phyloP scores from a whole-genome alignment of 352 stramenopile species.

The Albugo candida region DNA sequence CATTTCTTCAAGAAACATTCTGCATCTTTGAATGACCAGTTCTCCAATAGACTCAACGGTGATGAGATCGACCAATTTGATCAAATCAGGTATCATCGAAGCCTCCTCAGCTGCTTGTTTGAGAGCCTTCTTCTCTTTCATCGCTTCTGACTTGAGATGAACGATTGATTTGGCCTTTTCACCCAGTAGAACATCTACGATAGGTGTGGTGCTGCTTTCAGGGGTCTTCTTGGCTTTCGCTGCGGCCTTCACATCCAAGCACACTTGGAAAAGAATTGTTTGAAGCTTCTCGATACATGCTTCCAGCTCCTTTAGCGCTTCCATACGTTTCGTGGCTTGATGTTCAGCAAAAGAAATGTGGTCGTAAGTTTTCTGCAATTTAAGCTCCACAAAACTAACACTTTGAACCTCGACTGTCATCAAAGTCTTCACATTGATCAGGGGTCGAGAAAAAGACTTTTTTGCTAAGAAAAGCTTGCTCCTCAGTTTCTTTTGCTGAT shows the following conservation, averaged over 20 bases:
- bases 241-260: conserved; percentile 57
- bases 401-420: conserved; percentile 69
- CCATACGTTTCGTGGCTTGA: conserved; percentile 63
- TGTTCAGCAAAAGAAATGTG: conserved; percentile 79
- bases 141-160: conserved; percentile 79
- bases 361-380: conserved; percentile 80
- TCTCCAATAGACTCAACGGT: conserved; percentile 80
- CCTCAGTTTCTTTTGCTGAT: conserved; percentile 72
- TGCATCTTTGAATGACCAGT: conserved; percentile 63
- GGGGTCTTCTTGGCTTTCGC: neutral
- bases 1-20: conserved; percentile 77
- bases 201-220: neutral
- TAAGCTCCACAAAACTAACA: conserved; percentile 65
- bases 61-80: conserved; percentile 86
- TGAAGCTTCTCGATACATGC: conserved; percentile 82
- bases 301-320: conserved; percentile 83
- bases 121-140: conserved; percentile 61
- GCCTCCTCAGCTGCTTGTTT: conserved; percentile 75
- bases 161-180: conserved; percentile 84
- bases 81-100: conserved; percentile 82
- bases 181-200: neutral
- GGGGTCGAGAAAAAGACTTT: conserved; percentile 71
- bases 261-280: conserved; percentile 76
- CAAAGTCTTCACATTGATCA: conserved; percentile 80
- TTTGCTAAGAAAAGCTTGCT: conserved; percentile 79